phyloP scores from a whole-genome alignment of 495 filamentous ascomycete species.

The Penicillium odoratum region DNA sequence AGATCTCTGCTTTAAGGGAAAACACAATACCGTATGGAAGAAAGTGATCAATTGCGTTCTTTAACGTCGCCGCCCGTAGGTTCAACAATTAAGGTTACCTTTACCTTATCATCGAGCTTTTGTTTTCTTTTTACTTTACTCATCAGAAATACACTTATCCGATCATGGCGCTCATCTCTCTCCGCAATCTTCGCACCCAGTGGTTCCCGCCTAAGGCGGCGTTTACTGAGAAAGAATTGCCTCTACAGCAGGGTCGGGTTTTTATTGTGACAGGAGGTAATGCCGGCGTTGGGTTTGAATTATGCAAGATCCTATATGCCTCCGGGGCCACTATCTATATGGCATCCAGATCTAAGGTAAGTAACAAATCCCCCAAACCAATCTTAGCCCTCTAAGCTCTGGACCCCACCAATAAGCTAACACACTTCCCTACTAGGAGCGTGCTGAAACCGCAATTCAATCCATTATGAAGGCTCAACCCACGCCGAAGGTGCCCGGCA shows the following conservation, averaged over 20 bases:
- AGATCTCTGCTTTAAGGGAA: too few relatives aligned
- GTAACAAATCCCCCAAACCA: not conserved
- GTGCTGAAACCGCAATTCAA: constrained; percentile 33
- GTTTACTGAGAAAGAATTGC: constrained; percentile 88
- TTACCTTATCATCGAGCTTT: too few relatives aligned
- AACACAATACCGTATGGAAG: too few relatives aligned
- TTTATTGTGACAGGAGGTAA: constrained; percentile 36
- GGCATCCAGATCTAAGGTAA: constrained; percentile 26
- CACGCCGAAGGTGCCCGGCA: constrained; percentile 7
- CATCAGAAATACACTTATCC: not conserved
- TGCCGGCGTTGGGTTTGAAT: constrained; percentile 37
- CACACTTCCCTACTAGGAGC: constrained; percentile 10
- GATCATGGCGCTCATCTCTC: constrained; percentile 4
- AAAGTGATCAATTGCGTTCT: too few relatives aligned
- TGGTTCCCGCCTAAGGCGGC: constrained; percentile 7
- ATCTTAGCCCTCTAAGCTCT: not conserved
- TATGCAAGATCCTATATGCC: constrained; percentile 36
- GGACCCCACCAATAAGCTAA: not conserved
- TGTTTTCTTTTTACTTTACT: too few relatives aligned
- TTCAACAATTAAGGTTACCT: too few relatives aligned
- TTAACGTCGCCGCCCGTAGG: too few relatives aligned
- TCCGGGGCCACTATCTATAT: constrained; percentile 38
- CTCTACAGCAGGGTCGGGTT: constrained; percentile 61
- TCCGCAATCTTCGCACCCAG: constrained; percentile 3
- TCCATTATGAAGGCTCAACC: constrained; percentile 3